A percentile compares a stretch with the other conserved stretches of the same genome.
Evolutionary conservation across 2,329 filamentous ascomycete genomes (phyloP).

Genomic region (Apiospora kogelbergensis): DNA sequence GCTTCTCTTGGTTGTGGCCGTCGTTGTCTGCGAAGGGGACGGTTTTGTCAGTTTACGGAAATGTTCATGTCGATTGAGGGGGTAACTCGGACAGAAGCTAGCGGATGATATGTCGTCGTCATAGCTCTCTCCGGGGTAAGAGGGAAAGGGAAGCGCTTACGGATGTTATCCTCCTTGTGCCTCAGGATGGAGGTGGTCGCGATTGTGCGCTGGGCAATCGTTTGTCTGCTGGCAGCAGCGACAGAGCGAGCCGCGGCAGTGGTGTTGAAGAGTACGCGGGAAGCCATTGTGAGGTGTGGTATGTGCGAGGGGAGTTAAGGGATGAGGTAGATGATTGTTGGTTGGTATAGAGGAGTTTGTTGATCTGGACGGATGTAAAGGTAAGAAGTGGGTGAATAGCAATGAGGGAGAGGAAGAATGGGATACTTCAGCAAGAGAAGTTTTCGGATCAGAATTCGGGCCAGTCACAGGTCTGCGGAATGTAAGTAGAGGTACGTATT

Average conservation of each 20-base stretch:
- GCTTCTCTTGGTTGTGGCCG: conserved; percentile 38
- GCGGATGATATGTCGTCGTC: not conserved
- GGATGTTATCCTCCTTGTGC: conserved; percentile 17
- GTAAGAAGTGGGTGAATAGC: not conserved
- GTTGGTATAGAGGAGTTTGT: not conserved
- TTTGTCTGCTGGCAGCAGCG: conserved; percentile 14
- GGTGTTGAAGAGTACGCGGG: conserved; percentile 12
- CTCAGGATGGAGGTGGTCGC: conserved; percentile 14
- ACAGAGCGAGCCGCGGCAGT: conserved; percentile 12
- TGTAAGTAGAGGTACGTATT: not conserved
- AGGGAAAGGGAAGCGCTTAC: conserved; percentile 1
- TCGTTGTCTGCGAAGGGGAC: not conserved
- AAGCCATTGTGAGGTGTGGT: conserved; percentile 13
- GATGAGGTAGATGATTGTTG: not conserved
- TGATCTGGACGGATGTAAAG: not conserved
- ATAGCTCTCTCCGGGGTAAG: not conserved
- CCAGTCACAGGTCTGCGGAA: not conserved
- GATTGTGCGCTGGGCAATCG: conserved; percentile 13
- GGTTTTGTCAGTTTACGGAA: not conserved
- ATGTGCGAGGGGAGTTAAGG: not conserved
- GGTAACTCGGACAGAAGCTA: not conserved
- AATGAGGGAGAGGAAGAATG: not conserved
- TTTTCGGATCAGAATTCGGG: not conserved
- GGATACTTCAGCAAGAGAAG: not conserved
- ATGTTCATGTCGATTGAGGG: not conserved